Evolutionary conservation across 2,329 filamentous ascomycete species (phyloP).

Genomic region (Aspergillus calidoustus): DNA sequence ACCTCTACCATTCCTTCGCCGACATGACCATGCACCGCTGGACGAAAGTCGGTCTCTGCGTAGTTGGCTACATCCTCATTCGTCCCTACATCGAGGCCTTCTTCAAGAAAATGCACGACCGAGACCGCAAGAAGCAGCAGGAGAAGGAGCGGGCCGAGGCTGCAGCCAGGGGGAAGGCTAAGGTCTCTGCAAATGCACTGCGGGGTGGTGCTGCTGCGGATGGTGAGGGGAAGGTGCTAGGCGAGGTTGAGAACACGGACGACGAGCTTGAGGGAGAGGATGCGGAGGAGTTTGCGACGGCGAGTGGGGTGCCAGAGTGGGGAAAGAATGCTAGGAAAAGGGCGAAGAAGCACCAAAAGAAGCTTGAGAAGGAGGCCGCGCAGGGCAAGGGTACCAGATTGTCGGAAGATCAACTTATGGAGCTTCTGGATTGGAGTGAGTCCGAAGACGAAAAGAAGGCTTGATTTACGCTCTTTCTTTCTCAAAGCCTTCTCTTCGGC

Average conservation of each 20-base stretch:
- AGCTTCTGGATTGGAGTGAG: conserved; percentile 65
- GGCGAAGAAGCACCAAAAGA: conserved; percentile 69
- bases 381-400: conserved; percentile 62
- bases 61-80: conserved; percentile 73
- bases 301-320: conserved; percentile 61
- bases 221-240: conserved; percentile 53
- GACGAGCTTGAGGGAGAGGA: conserved; percentile 50
- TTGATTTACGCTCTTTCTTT: conserved; percentile 1
- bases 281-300: conserved; percentile 43
- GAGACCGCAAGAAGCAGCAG: conserved; percentile 45
- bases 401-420: conserved; percentile 75
- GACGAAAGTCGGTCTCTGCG: conserved; percentile 71
- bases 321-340: conserved; percentile 72
- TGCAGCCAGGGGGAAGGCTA: conserved; percentile 51
- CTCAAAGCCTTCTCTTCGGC: background rate
- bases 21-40: conserved; percentile 52
- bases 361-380: conserved; percentile 67
- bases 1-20: conserved; percentile 49
- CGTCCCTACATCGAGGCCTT: conserved; percentile 75
- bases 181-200: conserved; percentile 68
- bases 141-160: conserved; percentile 64
- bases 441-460: conserved; percentile 34
- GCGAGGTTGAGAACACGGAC: conserved; percentile 42
- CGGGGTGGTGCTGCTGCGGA: conserved; percentile 58
- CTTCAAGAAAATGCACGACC: conserved; percentile 60